Percentiles rank a stretch among this genome's conserved stretches.
Evolutionary conservation across 306 rosid genomes (phyloP).

Genomic region (Vicia faba): DNA sequence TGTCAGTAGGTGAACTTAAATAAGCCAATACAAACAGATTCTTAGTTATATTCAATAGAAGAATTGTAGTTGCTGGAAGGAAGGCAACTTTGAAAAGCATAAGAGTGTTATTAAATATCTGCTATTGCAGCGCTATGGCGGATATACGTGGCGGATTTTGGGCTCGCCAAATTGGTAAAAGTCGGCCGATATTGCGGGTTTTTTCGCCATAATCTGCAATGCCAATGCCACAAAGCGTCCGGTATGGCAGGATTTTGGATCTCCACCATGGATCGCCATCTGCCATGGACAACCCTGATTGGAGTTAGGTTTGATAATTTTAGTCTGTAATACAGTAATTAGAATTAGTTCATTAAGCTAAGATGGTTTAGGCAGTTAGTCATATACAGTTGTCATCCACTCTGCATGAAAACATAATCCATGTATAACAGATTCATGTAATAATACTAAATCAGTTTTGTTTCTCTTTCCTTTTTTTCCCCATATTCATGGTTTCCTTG

Average conservation of each 20-base stretch:
- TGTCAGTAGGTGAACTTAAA: neutral
- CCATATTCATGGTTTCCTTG: neutral
- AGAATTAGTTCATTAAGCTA: neutral
- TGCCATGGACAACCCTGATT: too few species aligned
- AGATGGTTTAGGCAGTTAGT: neutral
- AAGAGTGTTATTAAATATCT: neutral
- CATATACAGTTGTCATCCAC: neutral
- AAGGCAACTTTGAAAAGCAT: neutral
- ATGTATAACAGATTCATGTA: neutral
- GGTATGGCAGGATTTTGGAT: too few species aligned
- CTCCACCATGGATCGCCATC: too few species aligned
- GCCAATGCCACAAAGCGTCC: too few species aligned
- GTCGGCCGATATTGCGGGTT: too few species aligned
- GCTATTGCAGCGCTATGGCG: too few species aligned
- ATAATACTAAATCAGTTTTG: neutral
- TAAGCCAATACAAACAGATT: neutral
- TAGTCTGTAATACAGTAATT: neutral
- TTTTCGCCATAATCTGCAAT: too few species aligned
- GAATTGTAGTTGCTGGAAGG: neutral
- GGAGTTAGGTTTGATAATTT: constrained; percentile 5
- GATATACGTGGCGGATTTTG: too few species aligned
- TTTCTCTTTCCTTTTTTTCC: neutral
- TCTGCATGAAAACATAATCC: neutral
- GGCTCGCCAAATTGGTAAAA: too few species aligned
- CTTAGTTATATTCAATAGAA: neutral